Evolutionary conservation across 371 early-diverging fungal species (phyloP).

Genomic region (Smittium mucronatum): DNA sequence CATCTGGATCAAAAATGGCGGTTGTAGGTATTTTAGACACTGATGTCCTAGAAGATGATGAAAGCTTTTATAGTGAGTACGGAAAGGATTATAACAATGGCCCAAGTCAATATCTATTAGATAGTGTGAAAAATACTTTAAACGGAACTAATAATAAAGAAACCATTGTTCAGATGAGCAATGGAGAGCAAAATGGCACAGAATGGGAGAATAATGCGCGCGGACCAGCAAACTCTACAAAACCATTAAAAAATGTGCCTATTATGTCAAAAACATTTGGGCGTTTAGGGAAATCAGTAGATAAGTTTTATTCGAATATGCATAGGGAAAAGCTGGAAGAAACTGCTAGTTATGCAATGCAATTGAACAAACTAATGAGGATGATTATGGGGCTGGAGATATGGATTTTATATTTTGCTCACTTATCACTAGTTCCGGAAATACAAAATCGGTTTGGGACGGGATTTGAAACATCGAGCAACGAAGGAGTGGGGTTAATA

Average conservation of each 20-base stretch:
- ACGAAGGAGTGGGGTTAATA: not conserved
- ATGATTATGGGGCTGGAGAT: slow-evolving; percentile 22
- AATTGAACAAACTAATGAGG: slow-evolving; percentile 28
- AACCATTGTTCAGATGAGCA: too few relatives aligned
- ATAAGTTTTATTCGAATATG: slow-evolving; percentile 30
- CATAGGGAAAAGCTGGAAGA: slow-evolving; percentile 33
- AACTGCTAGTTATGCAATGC: slow-evolving; percentile 21
- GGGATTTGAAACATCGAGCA: not conserved
- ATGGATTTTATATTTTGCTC: slow-evolving; percentile 28
- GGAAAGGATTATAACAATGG: too few relatives aligned
- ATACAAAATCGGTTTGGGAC: slow-evolving; percentile 8
- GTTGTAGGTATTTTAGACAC: too few relatives aligned
- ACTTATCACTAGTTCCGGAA: slow-evolving; percentile 25
- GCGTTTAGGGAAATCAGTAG: slow-evolving; percentile 33
- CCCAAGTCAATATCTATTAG: too few relatives aligned
- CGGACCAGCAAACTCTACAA: not conserved
- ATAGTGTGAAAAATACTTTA: too few relatives aligned
- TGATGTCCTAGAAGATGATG: too few relatives aligned
- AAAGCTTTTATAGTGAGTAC: too few relatives aligned
- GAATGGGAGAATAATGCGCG: too few relatives aligned
- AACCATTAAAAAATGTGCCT: not conserved
- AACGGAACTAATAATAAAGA: too few relatives aligned
- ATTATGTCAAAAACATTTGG: slow-evolving; percentile 28
- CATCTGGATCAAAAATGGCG: too few relatives aligned
- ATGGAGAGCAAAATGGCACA: too few relatives aligned